Percentiles rank a stretch among this genome's conserved stretches.
These are phyloP conservation scores for Hypericum perforatum DNA, from an alignment of 345 rosid genomes.

Conservation along the genomic window DNA sequence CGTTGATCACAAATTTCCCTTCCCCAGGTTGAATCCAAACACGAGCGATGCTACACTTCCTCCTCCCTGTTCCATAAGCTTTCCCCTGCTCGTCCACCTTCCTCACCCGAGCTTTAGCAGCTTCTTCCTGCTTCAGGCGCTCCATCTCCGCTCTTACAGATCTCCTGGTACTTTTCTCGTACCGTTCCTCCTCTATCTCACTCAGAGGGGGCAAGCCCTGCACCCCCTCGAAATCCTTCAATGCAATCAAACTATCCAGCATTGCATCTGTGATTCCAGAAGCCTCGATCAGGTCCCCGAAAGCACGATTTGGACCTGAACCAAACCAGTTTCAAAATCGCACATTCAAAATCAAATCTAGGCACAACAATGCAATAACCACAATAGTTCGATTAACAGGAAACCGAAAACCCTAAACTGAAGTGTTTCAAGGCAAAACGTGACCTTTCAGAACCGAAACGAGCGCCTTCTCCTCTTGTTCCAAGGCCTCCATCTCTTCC, in stretches of 20 bases:
- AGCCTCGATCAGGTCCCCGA: constrained; percentile 84
- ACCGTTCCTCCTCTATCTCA: constrained; percentile 36
- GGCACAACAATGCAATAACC: too few relatives aligned
- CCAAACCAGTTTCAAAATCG: constrained; percentile 1
- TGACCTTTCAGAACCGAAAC: constrained; percentile 49
- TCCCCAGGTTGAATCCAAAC: constrained; percentile 88
- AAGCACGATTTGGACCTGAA: constrained; percentile 80
- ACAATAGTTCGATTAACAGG: too few relatives aligned
- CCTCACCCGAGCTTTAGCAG: constrained; percentile 75
- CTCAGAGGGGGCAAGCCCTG: constrained; percentile 78
- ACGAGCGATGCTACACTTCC: constrained; percentile 88
- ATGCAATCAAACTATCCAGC: constrained; percentile 86
- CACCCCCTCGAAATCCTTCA: constrained; percentile 63
- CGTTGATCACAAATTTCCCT: constrained; percentile 71
- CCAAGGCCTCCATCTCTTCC: constrained; percentile 33
- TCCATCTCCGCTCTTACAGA: constrained; percentile 60
- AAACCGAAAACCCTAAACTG: too few relatives aligned
- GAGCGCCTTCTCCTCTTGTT: constrained; percentile 56
- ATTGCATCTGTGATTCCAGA: constrained; percentile 90
- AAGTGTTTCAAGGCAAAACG: neutral
- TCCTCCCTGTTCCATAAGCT: constrained; percentile 95
- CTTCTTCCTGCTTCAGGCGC: constrained; percentile 50
- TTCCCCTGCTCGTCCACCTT: constrained; percentile 80
- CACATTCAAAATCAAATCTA: too few relatives aligned
- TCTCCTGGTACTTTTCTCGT: too few relatives aligned